Evolutionary conservation across 2,329 filamentous ascomycete genomes (phyloP).

Genomic region (Aspergillus neoniger): DNA sequence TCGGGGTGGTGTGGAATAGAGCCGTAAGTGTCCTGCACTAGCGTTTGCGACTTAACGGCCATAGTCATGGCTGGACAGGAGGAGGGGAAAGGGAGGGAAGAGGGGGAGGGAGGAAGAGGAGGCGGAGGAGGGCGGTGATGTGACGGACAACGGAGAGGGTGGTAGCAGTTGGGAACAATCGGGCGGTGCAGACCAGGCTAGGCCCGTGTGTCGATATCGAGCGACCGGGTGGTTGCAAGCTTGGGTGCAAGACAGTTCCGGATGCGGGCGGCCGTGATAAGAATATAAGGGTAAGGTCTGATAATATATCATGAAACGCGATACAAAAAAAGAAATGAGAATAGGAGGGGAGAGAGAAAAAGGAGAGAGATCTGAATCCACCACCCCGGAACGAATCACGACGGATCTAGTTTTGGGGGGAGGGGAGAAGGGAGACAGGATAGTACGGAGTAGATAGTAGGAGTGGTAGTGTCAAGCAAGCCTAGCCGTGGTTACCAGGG

Average conservation of each 20-base stretch:
- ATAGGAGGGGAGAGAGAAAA: conserved; percentile 10
- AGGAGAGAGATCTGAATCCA: conserved; percentile 12
- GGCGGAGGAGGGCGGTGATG: conserved; percentile 6
- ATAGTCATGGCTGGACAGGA: conserved; percentile 37
- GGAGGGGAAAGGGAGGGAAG: conserved; percentile 21
- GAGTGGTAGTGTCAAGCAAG: too few relatives aligned
- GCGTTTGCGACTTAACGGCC: conserved; percentile 42
- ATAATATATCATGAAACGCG: conserved; percentile 8
- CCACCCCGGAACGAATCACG: conserved; percentile 8
- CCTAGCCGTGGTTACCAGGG: conserved; percentile 30
- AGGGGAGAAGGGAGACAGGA: background rate
- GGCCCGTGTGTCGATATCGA: conserved; percentile 19
- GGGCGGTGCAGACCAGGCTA: conserved; percentile 19
- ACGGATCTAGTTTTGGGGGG: background rate
- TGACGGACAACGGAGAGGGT: background rate
- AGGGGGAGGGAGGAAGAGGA: conserved; percentile 13
- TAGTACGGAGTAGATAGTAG: background rate
- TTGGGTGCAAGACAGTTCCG: conserved; percentile 1
- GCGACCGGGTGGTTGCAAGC: conserved; percentile 9
- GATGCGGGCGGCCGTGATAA: conserved; percentile 14
- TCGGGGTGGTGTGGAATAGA: conserved; percentile 33
- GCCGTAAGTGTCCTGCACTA: conserved; percentile 42
- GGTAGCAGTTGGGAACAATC: conserved; percentile 3
- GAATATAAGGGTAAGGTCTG: conserved; percentile 9
- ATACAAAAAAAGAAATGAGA: conserved; percentile 10